Conservation (phyloP, 768 basidiomycete genomes). For the Collybia sordida region DNA sequence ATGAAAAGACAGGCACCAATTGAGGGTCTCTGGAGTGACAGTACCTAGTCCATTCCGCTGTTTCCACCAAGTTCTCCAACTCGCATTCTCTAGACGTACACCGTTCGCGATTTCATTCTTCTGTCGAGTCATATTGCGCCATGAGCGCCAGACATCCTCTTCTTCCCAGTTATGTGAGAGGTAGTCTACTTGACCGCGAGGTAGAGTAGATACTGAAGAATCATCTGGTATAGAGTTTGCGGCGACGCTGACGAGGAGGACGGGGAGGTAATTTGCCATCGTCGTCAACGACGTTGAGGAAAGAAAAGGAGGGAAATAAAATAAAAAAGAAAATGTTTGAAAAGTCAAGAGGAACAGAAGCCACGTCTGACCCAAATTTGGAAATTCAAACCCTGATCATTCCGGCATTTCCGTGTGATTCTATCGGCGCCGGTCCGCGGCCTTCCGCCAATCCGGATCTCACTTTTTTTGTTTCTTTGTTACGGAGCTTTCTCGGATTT, state of each 20-base stretch:
- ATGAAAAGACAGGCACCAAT: conserved; percentile 62
- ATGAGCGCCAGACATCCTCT: conserved; percentile 98
- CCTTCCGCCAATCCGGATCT: too few species aligned
- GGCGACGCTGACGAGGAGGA: conserved; percentile 63
- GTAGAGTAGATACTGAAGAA: conserved; percentile 76
- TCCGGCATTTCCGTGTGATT: conserved; percentile 18
- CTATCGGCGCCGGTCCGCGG: neutral
- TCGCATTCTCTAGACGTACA: conserved; percentile 92
- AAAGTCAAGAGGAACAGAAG: too few species aligned
- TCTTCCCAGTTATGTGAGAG: conserved; percentile 97
- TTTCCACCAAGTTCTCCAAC: conserved; percentile 99
- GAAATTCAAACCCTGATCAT: conserved; percentile 9
- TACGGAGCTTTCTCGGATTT: too few species aligned
- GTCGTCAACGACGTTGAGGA: conserved; percentile 14
- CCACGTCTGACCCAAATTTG: conserved; percentile 1
- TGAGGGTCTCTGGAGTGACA: conserved; percentile 93
- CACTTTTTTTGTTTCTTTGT: too few species aligned
- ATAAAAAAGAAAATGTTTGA: conserved; percentile 8
- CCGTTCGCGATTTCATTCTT: conserved; percentile 99
- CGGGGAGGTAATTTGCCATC: conserved; percentile 72
- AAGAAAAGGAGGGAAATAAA: conserved; percentile 6
- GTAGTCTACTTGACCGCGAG: conserved; percentile 96
- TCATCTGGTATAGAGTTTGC: conserved; percentile 69
- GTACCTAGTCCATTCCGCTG: conserved; percentile 96
- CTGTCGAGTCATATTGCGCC: conserved; percentile 97